Evolutionary conservation across 139 green algal species (phyloP).

Genomic region (Coelastrella sp.): DNA sequence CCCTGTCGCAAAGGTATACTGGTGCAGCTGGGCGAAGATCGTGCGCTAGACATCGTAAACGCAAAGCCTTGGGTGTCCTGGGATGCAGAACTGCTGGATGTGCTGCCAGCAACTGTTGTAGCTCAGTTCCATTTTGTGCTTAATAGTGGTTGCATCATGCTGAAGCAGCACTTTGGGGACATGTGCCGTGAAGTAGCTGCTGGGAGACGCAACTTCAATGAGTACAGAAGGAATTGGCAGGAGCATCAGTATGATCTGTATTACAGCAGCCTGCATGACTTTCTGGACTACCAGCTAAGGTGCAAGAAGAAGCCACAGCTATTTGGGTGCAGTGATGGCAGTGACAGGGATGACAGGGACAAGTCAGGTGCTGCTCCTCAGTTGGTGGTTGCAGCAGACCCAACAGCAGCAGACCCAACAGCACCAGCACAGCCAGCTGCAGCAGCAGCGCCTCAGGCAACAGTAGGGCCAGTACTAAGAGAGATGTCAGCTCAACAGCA

Average conservation of each 20-base stretch:
- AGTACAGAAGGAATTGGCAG: background rate
- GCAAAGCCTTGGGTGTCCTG: background rate
- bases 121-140: background rate
- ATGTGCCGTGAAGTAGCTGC: background rate
- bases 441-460: background rate
- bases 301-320: background rate
- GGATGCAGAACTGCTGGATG: background rate
- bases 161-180: background rate
- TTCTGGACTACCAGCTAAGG: background rate
- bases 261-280: background rate
- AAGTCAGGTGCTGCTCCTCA: background rate
- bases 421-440: conserved; percentile 1
- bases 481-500: too few species aligned
- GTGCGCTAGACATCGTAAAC: background rate
- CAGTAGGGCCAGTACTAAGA: background rate
- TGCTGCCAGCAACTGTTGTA: conserved; percentile 4
- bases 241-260: background rate
- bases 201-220: conserved; percentile 1
- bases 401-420: background rate
- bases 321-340: background rate
- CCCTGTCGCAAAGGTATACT: background rate
- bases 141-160: background rate
- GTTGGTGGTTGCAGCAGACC: background rate
- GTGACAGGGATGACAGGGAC: background rate
- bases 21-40: background rate